Base-by-base conservation (phyloP, 2,329 filamentous ascomycete species). In the Sporothrix curviconia region DNA sequence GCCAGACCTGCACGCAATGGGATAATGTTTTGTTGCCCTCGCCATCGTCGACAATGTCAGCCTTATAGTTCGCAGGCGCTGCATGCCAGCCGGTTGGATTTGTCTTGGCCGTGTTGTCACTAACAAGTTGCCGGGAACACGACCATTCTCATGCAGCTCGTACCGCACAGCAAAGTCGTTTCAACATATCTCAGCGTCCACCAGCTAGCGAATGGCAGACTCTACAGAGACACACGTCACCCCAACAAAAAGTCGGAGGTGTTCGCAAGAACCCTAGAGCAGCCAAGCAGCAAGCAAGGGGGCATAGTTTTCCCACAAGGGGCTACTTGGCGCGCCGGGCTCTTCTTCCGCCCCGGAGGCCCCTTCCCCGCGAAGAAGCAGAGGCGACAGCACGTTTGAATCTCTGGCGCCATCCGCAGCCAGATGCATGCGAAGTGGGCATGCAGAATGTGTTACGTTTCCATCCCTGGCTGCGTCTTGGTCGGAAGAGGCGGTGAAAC, bases 321-420 rank as follows among this genome's bases (percentile, higher is more conserved):
- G 47, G 22, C 49, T 51, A 51, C 32, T 28, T n/a, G n/a, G 49
- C 49, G 34, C 49, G 34, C 28, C 34, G 49, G 32, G n/a, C n/a
- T n/a, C 49, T 40, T 34, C 19, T 36, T 44, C 37, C 36, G 46
- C 36, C 55, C 56, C 56, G 56, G 56, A 53, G 49, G n/a, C n/a
- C 32, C 25, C 49, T 47, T 57, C 56, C 56, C 56, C 56, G 56
- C 56, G 49, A 56, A n/a, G 17, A 56, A n/a, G n/a, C n/a, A 32
- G 15, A 57, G 22, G 4, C 37, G 39, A 24, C 22, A 7, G 22
- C 15, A 22, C n/a, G 40, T 25, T 40, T 17, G n/a, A 34, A 53
- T 9, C 25, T 39, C 25, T 30, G 22, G 34, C n/a, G 12, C 22
- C 34, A 17, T 51, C 49, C 19, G n/a, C 12, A 25, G 32, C 50